Evolutionary conservation across 148 eudicot genomes (phyloP), one percentile per base, ranked within the genome.

Genomic region (Rhododendron griersonianum): DNA sequence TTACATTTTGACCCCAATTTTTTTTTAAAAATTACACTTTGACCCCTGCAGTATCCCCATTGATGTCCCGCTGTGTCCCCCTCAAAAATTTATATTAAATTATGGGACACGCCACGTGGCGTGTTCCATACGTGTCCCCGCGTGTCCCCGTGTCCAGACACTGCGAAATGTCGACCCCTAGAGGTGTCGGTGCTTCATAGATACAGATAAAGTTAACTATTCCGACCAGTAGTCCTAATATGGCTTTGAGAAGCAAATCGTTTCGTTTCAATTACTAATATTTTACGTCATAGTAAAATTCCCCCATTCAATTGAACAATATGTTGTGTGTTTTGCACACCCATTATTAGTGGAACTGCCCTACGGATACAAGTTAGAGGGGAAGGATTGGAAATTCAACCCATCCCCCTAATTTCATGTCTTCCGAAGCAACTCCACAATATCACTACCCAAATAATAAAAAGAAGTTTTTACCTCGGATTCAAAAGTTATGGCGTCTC

Each of bases 401-500:
- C 44, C 21, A 5, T 33, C 44, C 39, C 78, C 65, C 23, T 67
- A 25, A 67, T 11, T 67, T 59, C n/a, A 1, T 44, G 30, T 78
- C 53, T 5, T 78, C 55, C 0, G 8, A 10, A 21, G 11, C 41
- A 82, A 37, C 84, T 83, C 80, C 25, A 37, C 3, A n/a, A 10
- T 67, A 35, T 65, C 78, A 83, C 35, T 28, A 23, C 14, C 11
- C 79, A 71, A 45, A 44, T 45, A 9, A 11, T 45, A 28, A 4
- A 77, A 37, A 28, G 13, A 10, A 76, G 50, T 11, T 78, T 44
- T 83, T 89, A 94, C 98, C 98, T 95, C 96, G 5, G 95, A 88
- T 88, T 95, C 98, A 88, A 95, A 95, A 84, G 98, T 95, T 83
- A 95, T 83, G 87, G 98, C 98, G 81, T 93, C 98, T 81, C 96